Percentiles rank a stretch among this genome's conserved stretches.
These are phyloP conservation scores for Quercus tomentella DNA, from an alignment of 331 rosid genomes.

Conservation along the genomic window DNA sequence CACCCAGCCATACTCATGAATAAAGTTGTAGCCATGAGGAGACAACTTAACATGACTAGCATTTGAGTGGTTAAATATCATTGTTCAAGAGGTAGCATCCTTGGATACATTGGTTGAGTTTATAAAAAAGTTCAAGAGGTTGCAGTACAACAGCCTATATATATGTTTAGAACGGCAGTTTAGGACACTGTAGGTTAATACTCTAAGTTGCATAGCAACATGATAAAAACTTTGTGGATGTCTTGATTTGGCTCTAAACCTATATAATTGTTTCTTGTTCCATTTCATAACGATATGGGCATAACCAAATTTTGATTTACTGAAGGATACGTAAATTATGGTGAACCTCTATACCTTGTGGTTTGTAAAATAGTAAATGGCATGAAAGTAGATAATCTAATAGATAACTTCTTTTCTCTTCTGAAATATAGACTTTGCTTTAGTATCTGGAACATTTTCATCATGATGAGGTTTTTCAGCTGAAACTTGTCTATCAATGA, in stretches of 20 bases:
- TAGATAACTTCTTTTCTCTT: too few species aligned
- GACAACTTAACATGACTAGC: not conserved
- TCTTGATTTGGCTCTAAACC: not conserved
- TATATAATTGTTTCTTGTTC: not conserved
- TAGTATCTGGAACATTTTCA: not conserved
- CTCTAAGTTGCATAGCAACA: not conserved
- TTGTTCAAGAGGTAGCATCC: not conserved
- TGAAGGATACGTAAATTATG: not conserved
- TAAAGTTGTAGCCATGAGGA: not conserved
- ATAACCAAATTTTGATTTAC: not conserved
- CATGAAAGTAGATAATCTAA: too few species aligned
- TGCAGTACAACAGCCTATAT: not conserved
- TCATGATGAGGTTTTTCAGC: too few species aligned
- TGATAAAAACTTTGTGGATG: not conserved
- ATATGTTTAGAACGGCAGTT: not conserved
- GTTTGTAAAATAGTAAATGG: not conserved
- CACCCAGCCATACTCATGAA: not conserved
- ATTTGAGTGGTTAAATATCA: too few species aligned
- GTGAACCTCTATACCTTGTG: not conserved
- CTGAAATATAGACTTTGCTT: not conserved
- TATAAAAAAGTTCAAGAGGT: not conserved
- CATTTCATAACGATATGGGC: not conserved
- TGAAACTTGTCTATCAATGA: too few species aligned
- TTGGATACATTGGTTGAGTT: not conserved
- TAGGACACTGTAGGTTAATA: not conserved